Base-by-base conservation (phyloP, 1,284 basidiomycete species). In the Pascua guehoae region DNA sequence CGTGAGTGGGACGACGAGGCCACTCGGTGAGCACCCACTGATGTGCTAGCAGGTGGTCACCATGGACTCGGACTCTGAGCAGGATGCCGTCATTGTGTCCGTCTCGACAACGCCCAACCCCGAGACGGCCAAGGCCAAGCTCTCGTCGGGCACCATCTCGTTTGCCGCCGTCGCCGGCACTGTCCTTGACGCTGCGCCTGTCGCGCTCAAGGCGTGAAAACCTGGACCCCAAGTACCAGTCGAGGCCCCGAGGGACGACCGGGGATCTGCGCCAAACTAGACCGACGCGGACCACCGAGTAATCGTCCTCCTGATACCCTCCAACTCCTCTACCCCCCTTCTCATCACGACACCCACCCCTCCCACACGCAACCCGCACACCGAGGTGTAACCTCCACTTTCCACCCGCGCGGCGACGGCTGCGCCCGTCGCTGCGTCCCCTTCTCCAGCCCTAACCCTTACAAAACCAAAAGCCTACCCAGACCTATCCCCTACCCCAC, bases 71-170 rank as follows among this genome's bases (percentile, higher is more conserved):
- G 74, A 76, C 47, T 58, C 66, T 50, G 73, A 75, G 49, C 71
- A 73, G 18, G 76, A 76, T 63, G 71, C 74, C 12, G 75, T 78
- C 37, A 66, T 78, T 51, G 71, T 78, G 58, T 73, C 73, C 8
- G 64, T 67, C 51, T 71, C 70, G 53, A 70, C 69, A 11, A 66
- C 64, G 16, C 54, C 67, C 24, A 53, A 57, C 43, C 52, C 58
- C 37, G 55, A 57, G 56, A 53, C 49, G 12, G 60, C 53, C 46
- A 58, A 57, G 56, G 47, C 58, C 54, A 64, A 59, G 56, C 49
- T 58, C 36, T 12, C 45, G 37, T 45, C 52, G 51, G 41, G 60
- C 58, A 36, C 71, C 32, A 63, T 73, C 50, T 69, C 66, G 54
- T 77, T 77, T 50, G 75, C 75, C 10, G 63, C 66, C 8, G 68